Percentiles rank a stretch among this genome's conserved stretches.
These are phyloP conservation scores for Sphaceloma murrayae DNA, from an alignment of 2,329 filamentous ascomycete species.

Conservation along the genomic window DNA sequence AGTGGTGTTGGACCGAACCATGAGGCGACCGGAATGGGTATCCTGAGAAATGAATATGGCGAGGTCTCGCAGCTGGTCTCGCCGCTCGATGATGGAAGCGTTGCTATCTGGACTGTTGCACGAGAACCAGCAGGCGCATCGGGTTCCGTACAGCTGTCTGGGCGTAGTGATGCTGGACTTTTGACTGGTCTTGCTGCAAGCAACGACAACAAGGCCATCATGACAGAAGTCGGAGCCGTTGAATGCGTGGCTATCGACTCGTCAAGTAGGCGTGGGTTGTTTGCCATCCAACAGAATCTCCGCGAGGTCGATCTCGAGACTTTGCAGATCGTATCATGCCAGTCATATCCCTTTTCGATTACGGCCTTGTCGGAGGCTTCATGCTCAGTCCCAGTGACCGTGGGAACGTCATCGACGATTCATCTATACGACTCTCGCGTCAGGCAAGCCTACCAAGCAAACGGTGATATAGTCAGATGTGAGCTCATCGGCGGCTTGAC, in stretches of 20 bases:
- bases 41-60: conserved; percentile 48
- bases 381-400: conserved; percentile 61
- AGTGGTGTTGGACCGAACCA: conserved; percentile 37
- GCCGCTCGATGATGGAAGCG: conserved; percentile 74
- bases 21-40: conserved; percentile 64
- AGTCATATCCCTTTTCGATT: conserved; percentile 71
- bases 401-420: conserved; percentile 72
- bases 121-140: conserved; percentile 5
- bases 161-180: conserved; percentile 56
- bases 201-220: conserved; percentile 42
- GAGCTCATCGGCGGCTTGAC: conserved; percentile 31
- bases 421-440: conserved; percentile 71
- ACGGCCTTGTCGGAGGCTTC: conserved; percentile 67
- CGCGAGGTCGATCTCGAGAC: conserved; percentile 75
- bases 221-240: conserved; percentile 61
- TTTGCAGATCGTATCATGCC: conserved; percentile 57
- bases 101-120: conserved; percentile 68
- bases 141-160: conserved; percentile 53
- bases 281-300: conserved; percentile 67
- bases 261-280: conserved; percentile 57
- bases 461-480: conserved; percentile 10
- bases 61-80: conserved; percentile 56
- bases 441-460: conserved; percentile 9
- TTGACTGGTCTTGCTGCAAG: conserved; percentile 50
- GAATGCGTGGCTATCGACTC: conserved; percentile 78